Evolutionary conservation across 768 basidiomycete genomes (phyloP).

Genomic region (Astraeus odoratus): DNA sequence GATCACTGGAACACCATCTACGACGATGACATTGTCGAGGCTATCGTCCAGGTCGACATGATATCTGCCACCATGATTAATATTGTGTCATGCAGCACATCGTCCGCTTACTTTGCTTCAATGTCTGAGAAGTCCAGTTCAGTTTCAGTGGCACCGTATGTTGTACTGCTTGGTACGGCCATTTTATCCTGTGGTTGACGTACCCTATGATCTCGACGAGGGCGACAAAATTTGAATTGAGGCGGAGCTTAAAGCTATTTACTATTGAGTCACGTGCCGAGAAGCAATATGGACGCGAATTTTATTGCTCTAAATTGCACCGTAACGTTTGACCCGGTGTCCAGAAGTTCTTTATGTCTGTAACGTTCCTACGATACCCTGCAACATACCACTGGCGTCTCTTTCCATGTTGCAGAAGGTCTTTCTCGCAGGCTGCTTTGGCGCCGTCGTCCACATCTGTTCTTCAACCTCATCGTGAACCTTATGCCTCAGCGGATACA

Average conservation of each 20-base stretch:
- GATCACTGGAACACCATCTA: constrained; percentile 89
- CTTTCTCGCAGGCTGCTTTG: constrained; percentile 21
- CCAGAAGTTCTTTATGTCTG: too few relatives aligned
- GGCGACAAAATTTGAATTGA: constrained; percentile 6
- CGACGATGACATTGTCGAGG: constrained; percentile 86
- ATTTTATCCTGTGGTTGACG: constrained; percentile 30
- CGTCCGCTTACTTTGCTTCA: constrained; percentile 62
- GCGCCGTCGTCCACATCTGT: constrained; percentile 5
- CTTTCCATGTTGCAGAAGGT: constrained; percentile 13
- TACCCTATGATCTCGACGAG: constrained; percentile 1
- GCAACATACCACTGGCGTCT: constrained; percentile 10
- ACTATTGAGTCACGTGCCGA: constrained; percentile 13
- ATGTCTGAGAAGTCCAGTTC: constrained; percentile 86
- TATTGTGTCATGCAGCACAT: not conserved
- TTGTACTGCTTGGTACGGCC: constrained; percentile 34
- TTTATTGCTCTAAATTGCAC: too few relatives aligned
- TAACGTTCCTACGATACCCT: too few relatives aligned
- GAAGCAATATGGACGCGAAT: too few relatives aligned
- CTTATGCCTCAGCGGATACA: not conserved
- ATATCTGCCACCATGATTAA: constrained; percentile 50
- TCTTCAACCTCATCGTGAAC: not conserved
- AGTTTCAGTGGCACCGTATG: constrained; percentile 39
- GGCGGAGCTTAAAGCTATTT: constrained; percentile 1
- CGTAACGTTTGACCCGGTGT: too few relatives aligned
- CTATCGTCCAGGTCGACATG: constrained; percentile 77